Evolutionary conservation across 2,329 filamentous ascomycete genomes (phyloP).

Genomic region (Penicillium sp.): DNA sequence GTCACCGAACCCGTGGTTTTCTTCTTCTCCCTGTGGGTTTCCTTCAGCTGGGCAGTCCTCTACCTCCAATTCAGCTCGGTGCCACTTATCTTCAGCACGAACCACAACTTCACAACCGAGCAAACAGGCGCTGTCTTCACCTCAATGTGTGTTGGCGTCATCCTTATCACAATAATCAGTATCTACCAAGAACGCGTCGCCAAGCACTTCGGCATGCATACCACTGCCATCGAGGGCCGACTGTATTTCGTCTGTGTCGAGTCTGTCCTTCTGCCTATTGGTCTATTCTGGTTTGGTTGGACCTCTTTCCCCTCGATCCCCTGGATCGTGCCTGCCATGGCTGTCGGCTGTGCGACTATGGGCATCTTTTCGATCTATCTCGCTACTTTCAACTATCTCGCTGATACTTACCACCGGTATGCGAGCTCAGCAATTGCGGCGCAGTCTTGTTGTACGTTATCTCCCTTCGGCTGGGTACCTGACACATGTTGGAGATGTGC

Average conservation of each 20-base stretch:
- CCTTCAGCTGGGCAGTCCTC: conserved; percentile 85
- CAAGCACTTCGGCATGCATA: conserved; percentile 47
- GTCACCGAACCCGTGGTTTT: conserved; percentile 62
- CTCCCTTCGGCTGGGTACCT: not conserved
- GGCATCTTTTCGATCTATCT: conserved; percentile 86
- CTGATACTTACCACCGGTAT: conserved; percentile 81
- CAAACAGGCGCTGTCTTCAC: conserved; percentile 71
- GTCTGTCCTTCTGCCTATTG: conserved; percentile 70
- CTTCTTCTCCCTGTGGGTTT: conserved; percentile 82
- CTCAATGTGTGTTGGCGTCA: conserved; percentile 66
- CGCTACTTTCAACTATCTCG: conserved; percentile 88
- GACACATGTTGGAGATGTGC: not conserved
- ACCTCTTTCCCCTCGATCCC: conserved; percentile 61
- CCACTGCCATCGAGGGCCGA: conserved; percentile 66
- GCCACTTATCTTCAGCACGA: conserved; percentile 70
- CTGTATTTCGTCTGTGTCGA: conserved; percentile 82
- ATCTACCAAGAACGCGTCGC: conserved; percentile 71
- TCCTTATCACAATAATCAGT: conserved; percentile 66
- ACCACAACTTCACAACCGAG: conserved; percentile 66
- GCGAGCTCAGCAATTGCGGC: conserved; percentile 83
- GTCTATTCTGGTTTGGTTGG: conserved; percentile 79
- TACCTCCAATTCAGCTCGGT: conserved; percentile 82
- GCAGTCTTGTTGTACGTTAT: conserved; percentile 67
- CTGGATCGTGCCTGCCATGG: conserved; percentile 71
- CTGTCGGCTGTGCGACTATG: conserved; percentile 72